Percentiles rank a stretch among this genome's conserved stretches.
These are phyloP conservation scores for Yamadazyma taylorii DNA, from an alignment of 1,139 yeast species.

Conservation along the genomic window DNA sequence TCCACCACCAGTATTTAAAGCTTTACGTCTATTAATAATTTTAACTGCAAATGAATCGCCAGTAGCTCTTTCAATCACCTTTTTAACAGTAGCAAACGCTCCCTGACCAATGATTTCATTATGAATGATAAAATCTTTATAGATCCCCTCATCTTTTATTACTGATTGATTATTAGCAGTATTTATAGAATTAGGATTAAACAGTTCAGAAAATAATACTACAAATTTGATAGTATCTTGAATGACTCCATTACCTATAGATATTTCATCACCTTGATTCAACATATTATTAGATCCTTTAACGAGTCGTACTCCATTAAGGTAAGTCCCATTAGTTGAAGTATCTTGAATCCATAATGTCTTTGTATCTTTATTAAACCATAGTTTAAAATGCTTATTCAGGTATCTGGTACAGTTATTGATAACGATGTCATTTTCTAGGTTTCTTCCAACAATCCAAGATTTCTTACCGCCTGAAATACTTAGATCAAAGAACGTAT, in stretches of 20 bases:
- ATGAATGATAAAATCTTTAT: slow-evolving; percentile 72
- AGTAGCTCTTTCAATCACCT: slow-evolving; percentile 80
- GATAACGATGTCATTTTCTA: slow-evolving; percentile 61
- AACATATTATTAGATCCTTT: slow-evolving; percentile 81
- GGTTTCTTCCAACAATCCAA: slow-evolving; percentile 82
- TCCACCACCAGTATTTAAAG: slow-evolving; percentile 70
- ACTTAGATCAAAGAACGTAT: slow-evolving; percentile 42
- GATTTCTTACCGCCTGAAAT: slow-evolving; percentile 35
- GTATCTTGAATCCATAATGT: slow-evolving; percentile 66
- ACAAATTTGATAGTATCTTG: slow-evolving; percentile 75
- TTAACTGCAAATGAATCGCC: slow-evolving; percentile 90
- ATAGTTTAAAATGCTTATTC: slow-evolving; percentile 72
- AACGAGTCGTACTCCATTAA: slow-evolving; percentile 71
- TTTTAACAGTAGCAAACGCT: slow-evolving; percentile 93
- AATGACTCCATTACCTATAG: slow-evolving; percentile 85
- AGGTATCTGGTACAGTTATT: slow-evolving; percentile 70
- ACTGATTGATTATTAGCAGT: slow-evolving; percentile 21
- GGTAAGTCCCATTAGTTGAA: slow-evolving; percentile 88
- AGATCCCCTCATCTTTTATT: slow-evolving; percentile 51
- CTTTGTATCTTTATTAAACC: slow-evolving; percentile 55
- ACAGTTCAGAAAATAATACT: slow-evolving; percentile 54
- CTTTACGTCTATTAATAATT: slow-evolving; percentile 79
- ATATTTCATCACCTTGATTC: slow-evolving; percentile 88
- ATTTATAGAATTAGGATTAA: slow-evolving; percentile 42
- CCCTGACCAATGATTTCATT: slow-evolving; percentile 92